phyloP scores from a whole-genome alignment of 2,329 filamentous ascomycete genomes.

The Blastomyces parvus region DNA sequence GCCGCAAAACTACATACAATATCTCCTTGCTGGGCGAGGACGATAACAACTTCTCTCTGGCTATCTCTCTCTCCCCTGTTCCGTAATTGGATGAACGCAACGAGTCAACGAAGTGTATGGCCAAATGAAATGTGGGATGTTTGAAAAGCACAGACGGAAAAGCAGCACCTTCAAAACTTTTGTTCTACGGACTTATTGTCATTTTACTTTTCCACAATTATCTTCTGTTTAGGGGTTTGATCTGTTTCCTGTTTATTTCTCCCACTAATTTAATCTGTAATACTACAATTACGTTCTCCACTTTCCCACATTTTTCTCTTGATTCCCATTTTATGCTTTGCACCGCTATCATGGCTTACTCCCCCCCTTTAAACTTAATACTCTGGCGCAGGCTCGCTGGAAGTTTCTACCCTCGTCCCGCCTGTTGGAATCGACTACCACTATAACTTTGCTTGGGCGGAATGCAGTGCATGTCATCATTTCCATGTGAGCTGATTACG shows the following conservation, averaged over 20 bases:
- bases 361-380: neutral
- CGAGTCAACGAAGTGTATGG: neutral
- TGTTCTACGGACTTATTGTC: neutral
- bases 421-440: neutral
- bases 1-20: neutral
- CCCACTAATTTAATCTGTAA: neutral
- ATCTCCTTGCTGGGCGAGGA: conserved; percentile 5
- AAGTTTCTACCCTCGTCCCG: neutral
- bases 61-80: neutral
- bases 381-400: neutral
- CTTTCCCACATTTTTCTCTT: neutral
- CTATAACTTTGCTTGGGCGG: too few species aligned
- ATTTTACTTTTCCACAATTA: neutral
- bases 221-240: neutral
- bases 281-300: neutral
- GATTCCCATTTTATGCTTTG: neutral
- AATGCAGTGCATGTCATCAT: neutral
- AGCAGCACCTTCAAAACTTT: neutral
- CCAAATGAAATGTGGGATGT: neutral
- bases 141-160: neutral
- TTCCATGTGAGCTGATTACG: neutral
- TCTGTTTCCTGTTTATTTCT: too few species aligned
- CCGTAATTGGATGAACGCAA: neutral
- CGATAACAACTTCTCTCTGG: neutral
- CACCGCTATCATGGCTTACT: neutral